A percentile compares a stretch with the other conserved stretches of the same genome.
phyloP scores from a whole-genome alignment of 257 asterid species.

The Capsicum baccatum region DNA sequence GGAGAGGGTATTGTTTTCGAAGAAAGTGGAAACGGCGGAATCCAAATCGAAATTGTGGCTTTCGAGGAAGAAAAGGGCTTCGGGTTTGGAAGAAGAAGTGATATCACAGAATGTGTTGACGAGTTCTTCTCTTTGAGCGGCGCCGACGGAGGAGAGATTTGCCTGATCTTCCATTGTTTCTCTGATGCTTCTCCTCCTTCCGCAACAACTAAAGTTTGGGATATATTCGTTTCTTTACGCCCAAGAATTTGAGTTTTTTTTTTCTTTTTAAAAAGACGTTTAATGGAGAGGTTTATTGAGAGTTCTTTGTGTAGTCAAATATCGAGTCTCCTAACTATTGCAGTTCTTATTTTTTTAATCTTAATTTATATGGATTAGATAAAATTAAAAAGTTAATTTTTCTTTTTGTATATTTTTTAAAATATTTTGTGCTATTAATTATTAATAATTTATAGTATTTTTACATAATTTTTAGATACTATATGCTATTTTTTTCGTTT shows the following conservation, averaged over 20 bases:
- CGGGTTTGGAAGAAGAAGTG: constrained; percentile 65
- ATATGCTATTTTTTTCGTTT: too few species aligned
- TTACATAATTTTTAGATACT: too few species aligned
- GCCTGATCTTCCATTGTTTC: constrained; percentile 42
- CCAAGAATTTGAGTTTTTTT: neutral
- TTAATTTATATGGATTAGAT: too few species aligned
- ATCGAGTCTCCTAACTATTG: neutral
- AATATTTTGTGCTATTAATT: too few species aligned
- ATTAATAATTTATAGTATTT: too few species aligned
- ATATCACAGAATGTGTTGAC: constrained; percentile 74
- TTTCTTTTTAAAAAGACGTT: neutral
- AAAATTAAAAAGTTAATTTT: too few species aligned
- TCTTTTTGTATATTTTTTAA: too few species aligned
- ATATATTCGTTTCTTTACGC: constrained; percentile 19
- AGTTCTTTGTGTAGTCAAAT: neutral
- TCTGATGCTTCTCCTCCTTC: neutral
- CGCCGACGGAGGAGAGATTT: neutral
- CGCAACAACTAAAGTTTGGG: neutral
- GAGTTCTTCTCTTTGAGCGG: constrained; percentile 33
- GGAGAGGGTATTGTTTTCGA: constrained; percentile 49
- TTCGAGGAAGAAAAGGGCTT: constrained; percentile 81
- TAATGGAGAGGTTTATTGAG: neutral
- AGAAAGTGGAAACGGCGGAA: constrained; percentile 85
- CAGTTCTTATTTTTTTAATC: too few species aligned
- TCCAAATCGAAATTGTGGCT: constrained; percentile 85